phyloP scores from a whole-genome alignment of 2,329 filamentous ascomycete genomes.

The Fusarium floridanum region DNA sequence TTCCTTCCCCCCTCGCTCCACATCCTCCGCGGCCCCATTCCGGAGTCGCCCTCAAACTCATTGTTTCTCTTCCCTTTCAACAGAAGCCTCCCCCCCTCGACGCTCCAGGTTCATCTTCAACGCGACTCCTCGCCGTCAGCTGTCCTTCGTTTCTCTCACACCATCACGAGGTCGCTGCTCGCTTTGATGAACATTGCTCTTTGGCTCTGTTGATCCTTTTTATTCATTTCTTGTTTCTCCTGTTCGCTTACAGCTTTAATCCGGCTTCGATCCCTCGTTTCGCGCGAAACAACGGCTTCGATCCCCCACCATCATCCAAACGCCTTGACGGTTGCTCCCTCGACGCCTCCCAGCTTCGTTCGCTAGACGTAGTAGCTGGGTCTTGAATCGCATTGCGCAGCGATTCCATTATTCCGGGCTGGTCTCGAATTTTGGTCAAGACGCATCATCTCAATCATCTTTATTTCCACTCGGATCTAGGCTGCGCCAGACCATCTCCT shows the following conservation, averaged over 20 bases:
- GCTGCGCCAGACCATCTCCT: conserved; percentile 51
- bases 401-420: conserved; percentile 57
- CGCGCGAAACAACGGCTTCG: conserved; percentile 48
- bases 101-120: conserved; percentile 42
- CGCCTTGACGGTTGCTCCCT: conserved; percentile 58
- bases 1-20: conserved; percentile 47
- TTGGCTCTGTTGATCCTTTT: conserved; percentile 48
- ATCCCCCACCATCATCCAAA: conserved; percentile 47
- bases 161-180: conserved; percentile 43
- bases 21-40: conserved; percentile 51
- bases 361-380: conserved; percentile 62
- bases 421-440: conserved; percentile 59
- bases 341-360: conserved; percentile 52
- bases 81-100: conserved; percentile 39
- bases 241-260: conserved; percentile 61
- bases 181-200: conserved; percentile 45
- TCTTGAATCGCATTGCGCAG: conserved; percentile 47
- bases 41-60: conserved; percentile 45
- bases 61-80: conserved; percentile 46
- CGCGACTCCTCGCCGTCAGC: conserved; percentile 43
- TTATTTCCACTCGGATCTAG: conserved; percentile 44
- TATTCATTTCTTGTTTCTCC: conserved; percentile 48
- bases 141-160: conserved; percentile 45
- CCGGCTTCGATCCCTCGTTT: conserved; percentile 48
- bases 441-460: conserved; percentile 44